Evolutionary conservation across 164 flowering plant species (phyloP), one percentile per base, ranked within the genome.

Genomic region (Piper betle): DNA sequence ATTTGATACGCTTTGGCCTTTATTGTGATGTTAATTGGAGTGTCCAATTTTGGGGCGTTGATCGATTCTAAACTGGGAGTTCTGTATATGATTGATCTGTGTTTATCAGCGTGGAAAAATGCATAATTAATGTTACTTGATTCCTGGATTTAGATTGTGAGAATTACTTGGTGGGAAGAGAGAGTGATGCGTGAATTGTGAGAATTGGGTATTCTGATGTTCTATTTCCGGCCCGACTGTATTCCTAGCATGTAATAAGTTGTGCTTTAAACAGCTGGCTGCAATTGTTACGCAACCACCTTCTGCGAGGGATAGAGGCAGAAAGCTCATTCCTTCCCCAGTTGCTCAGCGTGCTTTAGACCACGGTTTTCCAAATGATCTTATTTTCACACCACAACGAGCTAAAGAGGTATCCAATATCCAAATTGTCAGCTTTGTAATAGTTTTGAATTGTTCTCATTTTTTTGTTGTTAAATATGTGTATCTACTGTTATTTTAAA

Each of bases 241-340:
- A 25, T 25, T 25, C 33, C 33, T 17, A 57, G 5, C 59, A 17
- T 43, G 53, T 59, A 38, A 41, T 10, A 58, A 64, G 43, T 48
- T 39, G 65, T 39, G 53, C 68, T 58, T 54, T 41, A 55, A 52
- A 70, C 74, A 93, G 99, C 82, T 93, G 73, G 88, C 91, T 71
- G 96, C 91, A 59, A 78, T 94, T 74, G 96, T 94, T 48, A 94
- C 99, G 16, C 96, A 94, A 66, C 96, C 96, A 20, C 89, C 97
- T 50, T 77, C 96, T 17, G 81, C 79, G 70, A 84, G 91, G 70
- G 75, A 78, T 67, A 81, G 96, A 75, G 95, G 99, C 59, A 81
- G 79, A 74, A 86, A 82, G 71, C 60, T 88, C 60, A 55, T 81
- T 82, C 95, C 96, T 59, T 93, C 97, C 50, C 96, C 89, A 6